Evolutionary conservation across 208 protist genomes (phyloP), one percentile per base, ranked within the genome.

Genomic region (Naegleria fowleri): DNA sequence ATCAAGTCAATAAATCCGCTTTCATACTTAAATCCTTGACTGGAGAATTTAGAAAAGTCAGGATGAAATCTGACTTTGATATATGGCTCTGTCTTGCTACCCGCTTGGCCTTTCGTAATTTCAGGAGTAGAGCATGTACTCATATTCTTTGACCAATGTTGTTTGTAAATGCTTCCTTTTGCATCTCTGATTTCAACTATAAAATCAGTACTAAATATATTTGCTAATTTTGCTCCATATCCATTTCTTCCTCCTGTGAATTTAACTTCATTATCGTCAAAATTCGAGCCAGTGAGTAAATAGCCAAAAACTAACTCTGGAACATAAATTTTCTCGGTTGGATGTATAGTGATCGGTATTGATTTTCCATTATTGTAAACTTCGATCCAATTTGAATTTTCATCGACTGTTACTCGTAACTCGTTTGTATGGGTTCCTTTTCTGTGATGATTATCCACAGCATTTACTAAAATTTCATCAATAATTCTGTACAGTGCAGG

Each of bases 141-240:
- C 98, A 99, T 99, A 94, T 99, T 99, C 83, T 99, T 96, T 15
- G 93, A 95, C 95, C 97, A 99, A 40, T 92, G 96, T 95, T 99
- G 97, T 75, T 96, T 95, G 92, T 97, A 98, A 90, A 97, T 96
- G 76, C 95, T 96, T 5, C 94, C 94, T 48, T 94, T 96, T 79
- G 94, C 92, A 93, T 99, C 99, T 52, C 92, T 92, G 19, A 96
- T 98, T 92, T 98, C 97, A 5, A 99, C 95, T 19, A 94, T 96
- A 92, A 99, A 99, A 91, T 98, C 93, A 19, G 90, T 98, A n/a
- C 97, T 99, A 91, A 99, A 99, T 87, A 99, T 99, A 93, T 99
- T 99, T 48, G 99, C 98, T 16, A 98, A 94, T 94, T 99, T 99
- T 38, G 98, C 97, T 86, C 98, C 98, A 93, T 98, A 99, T 39